Conservation (phyloP, 495 filamentous ascomycete genomes). For the Xylaria longipes region DNA sequence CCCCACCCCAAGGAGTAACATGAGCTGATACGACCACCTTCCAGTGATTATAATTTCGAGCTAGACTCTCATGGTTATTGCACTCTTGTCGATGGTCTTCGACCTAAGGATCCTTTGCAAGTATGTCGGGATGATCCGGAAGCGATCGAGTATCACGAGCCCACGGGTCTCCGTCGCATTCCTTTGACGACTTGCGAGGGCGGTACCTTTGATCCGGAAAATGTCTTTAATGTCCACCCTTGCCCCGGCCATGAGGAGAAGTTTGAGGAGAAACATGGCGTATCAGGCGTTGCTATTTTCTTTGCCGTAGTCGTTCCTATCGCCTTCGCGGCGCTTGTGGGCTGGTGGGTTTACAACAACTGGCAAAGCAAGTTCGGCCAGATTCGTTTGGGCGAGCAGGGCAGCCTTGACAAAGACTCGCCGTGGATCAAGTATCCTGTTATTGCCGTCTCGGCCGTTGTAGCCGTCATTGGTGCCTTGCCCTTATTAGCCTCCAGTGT, state of each 20-base stretch:
- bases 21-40: constrained; percentile 24
- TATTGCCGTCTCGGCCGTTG: constrained; percentile 74
- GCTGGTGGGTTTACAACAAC: constrained; percentile 85
- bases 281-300: constrained; percentile 80
- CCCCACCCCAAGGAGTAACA: neutral
- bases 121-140: constrained; percentile 72
- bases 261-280: constrained; percentile 73
- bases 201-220: constrained; percentile 70
- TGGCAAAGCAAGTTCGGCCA: constrained; percentile 92
- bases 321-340: constrained; percentile 67
- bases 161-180: constrained; percentile 89
- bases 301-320: constrained; percentile 81
- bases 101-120: constrained; percentile 66
- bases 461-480: constrained; percentile 75
- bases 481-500: constrained; percentile 72
- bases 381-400: constrained; percentile 78
- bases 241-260: constrained; percentile 82
- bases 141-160: constrained; percentile 73
- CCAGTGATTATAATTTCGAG: constrained; percentile 93
- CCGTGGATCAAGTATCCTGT: constrained; percentile 80
- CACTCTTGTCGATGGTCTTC: constrained; percentile 70
- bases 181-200: constrained; percentile 84
- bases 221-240: constrained; percentile 56
- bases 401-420: constrained; percentile 65
- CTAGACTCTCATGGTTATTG: constrained; percentile 77